phyloP scores from a whole-genome alignment of 1,139 yeast species.

The Debaryomyces udenii region DNA sequence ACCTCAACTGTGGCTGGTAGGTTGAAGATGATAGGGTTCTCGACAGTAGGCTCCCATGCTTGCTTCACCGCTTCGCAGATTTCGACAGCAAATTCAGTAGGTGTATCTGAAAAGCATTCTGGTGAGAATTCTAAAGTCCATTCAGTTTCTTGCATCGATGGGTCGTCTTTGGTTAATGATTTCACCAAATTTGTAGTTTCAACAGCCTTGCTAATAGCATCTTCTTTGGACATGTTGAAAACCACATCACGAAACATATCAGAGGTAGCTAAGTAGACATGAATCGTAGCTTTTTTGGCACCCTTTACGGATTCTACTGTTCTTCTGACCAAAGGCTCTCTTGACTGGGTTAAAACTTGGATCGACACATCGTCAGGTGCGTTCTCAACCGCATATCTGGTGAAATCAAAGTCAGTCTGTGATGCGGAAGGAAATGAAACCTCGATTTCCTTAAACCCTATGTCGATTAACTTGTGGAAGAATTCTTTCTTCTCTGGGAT shows the following conservation, averaged over 20 bases:
- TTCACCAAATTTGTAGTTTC: constrained; percentile 45
- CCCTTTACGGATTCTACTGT: constrained; percentile 52
- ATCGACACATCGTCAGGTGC: constrained; percentile 50
- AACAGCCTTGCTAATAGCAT: constrained; percentile 44
- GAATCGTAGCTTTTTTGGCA: constrained; percentile 51
- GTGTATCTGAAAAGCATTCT: constrained; percentile 50
- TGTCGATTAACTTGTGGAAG: constrained; percentile 46
- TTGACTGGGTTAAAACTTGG: constrained; percentile 51
- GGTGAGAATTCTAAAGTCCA: constrained; percentile 53
- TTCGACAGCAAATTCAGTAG: constrained; percentile 45
- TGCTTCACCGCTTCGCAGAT: constrained; percentile 51
- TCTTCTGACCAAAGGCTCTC: constrained; percentile 48
- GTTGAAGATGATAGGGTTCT: constrained; percentile 48
- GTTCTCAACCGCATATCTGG: constrained; percentile 50
- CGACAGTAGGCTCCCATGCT: constrained; percentile 50
- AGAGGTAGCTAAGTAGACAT: constrained; percentile 51
- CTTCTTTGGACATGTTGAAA: constrained; percentile 45
- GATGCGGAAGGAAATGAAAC: constrained; percentile 54
- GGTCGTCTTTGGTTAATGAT: constrained; percentile 47
- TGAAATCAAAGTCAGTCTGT: constrained; percentile 53
- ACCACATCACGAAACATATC: constrained; percentile 52
- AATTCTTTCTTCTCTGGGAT: constrained; percentile 48
- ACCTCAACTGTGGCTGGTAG: constrained; percentile 55
- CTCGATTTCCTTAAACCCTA: constrained; percentile 54
- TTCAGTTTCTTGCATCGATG: constrained; percentile 40